These are phyloP conservation scores for Solanum chiquidenum DNA, from an alignment of 257 asterid genomes.

Conservation along the genomic window DNA sequence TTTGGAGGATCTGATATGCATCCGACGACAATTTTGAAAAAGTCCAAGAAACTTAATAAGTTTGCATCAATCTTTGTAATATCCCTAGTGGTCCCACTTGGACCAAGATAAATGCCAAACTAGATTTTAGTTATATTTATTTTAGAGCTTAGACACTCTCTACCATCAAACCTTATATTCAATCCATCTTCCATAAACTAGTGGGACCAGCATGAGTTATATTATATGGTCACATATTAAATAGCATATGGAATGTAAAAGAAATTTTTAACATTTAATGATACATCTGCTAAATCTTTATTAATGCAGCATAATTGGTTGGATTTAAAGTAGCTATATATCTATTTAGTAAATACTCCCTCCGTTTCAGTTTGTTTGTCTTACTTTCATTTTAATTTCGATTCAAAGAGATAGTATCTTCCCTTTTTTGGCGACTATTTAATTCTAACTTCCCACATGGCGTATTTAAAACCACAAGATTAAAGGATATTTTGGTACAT, in stretches of 20 bases:
- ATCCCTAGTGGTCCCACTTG: neutral
- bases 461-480: neutral
- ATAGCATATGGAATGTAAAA: neutral
- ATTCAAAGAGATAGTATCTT: neutral
- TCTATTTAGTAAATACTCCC: neutral
- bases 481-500: neutral
- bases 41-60: neutral
- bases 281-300: neutral
- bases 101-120: neutral
- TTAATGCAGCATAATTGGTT: neutral
- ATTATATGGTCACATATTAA: neutral
- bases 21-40: neutral
- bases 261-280: neutral
- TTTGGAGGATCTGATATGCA: neutral
- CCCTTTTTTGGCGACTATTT: neutral
- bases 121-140: neutral
- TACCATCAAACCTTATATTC: neutral
- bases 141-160: neutral
- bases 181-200: neutral
- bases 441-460: neutral
- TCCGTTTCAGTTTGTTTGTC: too few species aligned
- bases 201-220: slow-evolving; percentile 2
- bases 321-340: neutral
- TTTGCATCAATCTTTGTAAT: neutral
- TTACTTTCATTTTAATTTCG: neutral